A percentile compares a stretch with the other conserved stretches of the same genome.
These are phyloP conservation scores for Pichia kudriavzevii DNA, from an alignment of 1,139 yeast genomes.

Conservation along the genomic window DNA sequence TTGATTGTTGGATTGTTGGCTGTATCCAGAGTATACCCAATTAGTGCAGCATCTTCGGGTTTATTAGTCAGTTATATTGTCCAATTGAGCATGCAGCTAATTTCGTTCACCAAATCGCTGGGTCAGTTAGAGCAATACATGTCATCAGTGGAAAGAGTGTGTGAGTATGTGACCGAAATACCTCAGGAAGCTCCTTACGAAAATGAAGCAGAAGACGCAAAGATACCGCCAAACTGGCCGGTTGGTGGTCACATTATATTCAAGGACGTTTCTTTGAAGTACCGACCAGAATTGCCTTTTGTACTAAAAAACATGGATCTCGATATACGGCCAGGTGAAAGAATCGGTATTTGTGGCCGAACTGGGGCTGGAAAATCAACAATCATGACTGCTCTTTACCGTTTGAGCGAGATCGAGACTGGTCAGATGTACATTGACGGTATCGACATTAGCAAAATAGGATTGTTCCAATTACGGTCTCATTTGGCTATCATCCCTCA, in stretches of 20 bases:
- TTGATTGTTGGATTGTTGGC: constrained; percentile 39
- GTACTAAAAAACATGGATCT: constrained; percentile 54
- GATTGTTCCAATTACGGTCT: constrained; percentile 31
- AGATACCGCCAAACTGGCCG: constrained; percentile 56
- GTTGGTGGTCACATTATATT: constrained; percentile 48
- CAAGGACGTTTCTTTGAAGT: constrained; percentile 52
- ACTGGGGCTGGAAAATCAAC: constrained; percentile 41
- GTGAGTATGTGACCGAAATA: constrained; percentile 41
- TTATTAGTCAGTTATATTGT: constrained; percentile 52
- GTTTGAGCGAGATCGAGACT: constrained; percentile 48
- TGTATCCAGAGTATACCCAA: constrained; percentile 37
- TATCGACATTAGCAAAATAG: constrained; percentile 29
- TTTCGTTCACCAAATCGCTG: constrained; percentile 39
- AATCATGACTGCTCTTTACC: constrained; percentile 34
- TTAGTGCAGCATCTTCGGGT: constrained; percentile 48
- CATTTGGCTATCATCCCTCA: constrained; percentile 38
- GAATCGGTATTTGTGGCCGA: constrained; percentile 37
- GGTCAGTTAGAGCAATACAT: constrained; percentile 46
- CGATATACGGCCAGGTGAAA: constrained; percentile 30
- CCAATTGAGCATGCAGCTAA: constrained; percentile 37
- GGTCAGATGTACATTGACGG: constrained; percentile 31
- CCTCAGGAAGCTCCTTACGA: constrained; percentile 56
- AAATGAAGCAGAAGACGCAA: constrained; percentile 45
- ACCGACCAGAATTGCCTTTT: constrained; percentile 68
- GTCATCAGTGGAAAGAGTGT: constrained; percentile 45